Evolutionary conservation across 495 filamentous ascomycete species (phyloP).

Genomic region (Xylaria palmicola): DNA sequence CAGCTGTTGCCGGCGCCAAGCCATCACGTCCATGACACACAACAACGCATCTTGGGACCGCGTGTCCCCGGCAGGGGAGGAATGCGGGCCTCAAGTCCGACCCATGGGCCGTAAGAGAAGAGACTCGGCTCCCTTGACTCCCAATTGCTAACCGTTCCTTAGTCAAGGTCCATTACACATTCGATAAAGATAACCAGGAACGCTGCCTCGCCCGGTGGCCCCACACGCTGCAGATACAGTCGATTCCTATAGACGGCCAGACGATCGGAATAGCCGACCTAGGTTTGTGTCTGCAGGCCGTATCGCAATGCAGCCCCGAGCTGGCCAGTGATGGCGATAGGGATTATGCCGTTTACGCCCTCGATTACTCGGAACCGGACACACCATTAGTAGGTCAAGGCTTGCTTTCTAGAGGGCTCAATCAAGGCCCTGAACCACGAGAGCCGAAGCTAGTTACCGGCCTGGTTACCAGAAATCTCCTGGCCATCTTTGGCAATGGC

Average conservation of each 20-base stretch:
- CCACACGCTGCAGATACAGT: constrained; percentile 74
- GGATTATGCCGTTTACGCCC: constrained; percentile 95
- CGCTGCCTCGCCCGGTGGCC: constrained; percentile 91
- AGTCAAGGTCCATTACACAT: constrained; percentile 98
- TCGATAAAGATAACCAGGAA: constrained; percentile 84
- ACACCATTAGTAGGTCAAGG: constrained; percentile 92
- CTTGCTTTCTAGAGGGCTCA: constrained; percentile 84
- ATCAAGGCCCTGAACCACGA: constrained; percentile 53
- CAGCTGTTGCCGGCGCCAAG: not conserved
- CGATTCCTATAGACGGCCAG: constrained; percentile 71
- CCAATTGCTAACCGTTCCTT: constrained; percentile 27
- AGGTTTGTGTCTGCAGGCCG: constrained; percentile 84
- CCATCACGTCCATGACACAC: constrained; percentile 19
- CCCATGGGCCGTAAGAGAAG: constrained; percentile 52
- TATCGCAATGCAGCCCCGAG: constrained; percentile 77
- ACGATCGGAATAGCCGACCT: constrained; percentile 87
- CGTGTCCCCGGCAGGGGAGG: constrained; percentile 56
- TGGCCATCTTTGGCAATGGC: constrained; percentile 79
- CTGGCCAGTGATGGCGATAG: constrained; percentile 77
- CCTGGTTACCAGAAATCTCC: constrained; percentile 78
- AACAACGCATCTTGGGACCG: constrained; percentile 23
- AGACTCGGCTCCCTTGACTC: not conserved
- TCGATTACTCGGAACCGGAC: constrained; percentile 93
- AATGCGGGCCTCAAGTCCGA: constrained; percentile 45
- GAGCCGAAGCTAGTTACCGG: constrained; percentile 80